Percentiles rank a stretch among this genome's conserved stretches.
Evolutionary conservation across 257 asterid genomes (phyloP).

Genomic region (Nicotiana sylvestris): DNA sequence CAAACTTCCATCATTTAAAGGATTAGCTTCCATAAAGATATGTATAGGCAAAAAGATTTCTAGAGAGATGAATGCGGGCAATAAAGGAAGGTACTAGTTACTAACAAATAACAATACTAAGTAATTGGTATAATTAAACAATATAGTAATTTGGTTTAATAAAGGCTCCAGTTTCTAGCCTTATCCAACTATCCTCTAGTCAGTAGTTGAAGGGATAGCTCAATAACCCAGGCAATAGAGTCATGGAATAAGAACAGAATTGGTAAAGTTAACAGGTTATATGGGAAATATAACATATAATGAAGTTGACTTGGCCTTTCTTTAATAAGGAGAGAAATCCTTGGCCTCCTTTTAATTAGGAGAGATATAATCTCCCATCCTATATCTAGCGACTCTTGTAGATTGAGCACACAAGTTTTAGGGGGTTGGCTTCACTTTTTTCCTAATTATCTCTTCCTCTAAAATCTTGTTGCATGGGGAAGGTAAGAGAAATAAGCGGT

Average conservation of each 20-base stretch:
- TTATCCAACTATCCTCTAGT: neutral
- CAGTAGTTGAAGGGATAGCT: neutral
- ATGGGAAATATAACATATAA: neutral
- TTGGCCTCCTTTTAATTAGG: neutral
- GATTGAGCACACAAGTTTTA: neutral
- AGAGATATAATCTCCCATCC: neutral
- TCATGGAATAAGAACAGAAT: neutral
- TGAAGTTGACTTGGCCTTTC: neutral
- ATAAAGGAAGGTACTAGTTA: neutral
- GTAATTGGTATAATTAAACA: neutral
- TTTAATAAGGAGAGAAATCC: constrained; percentile 4
- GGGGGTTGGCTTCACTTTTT: neutral
- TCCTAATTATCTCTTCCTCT: neutral
- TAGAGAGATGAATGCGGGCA: neutral
- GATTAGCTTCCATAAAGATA: neutral
- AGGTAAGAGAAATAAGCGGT: neutral
- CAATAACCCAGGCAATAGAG: neutral
- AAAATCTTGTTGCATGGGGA: neutral
- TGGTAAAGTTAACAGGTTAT: neutral
- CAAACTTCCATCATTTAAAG: neutral
- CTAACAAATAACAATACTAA: neutral
- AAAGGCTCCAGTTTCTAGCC: neutral
- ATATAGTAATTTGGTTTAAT: neutral
- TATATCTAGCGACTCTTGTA: neutral
- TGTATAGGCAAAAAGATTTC: neutral